Evolutionary conservation across 768 basidiomycete genomes (phyloP).

Genomic region (Rhizopogon sp.): DNA sequence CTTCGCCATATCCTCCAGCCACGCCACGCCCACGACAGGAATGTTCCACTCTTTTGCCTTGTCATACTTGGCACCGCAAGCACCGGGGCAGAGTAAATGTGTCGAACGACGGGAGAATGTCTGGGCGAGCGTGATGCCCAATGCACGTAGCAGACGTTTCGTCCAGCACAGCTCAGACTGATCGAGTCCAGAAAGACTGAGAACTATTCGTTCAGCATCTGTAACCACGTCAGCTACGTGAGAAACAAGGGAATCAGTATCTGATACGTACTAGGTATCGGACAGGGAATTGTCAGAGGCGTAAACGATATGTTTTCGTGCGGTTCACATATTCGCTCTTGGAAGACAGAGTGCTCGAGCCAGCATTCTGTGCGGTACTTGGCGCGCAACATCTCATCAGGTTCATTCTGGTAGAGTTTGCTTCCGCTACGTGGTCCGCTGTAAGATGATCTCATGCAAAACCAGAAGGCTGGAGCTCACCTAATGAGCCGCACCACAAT

Average conservation of each 20-base stretch:
- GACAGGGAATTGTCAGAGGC: constrained; percentile 56
- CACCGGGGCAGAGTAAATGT: constrained; percentile 75
- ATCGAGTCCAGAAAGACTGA: constrained; percentile 77
- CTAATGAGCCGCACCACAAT: constrained; percentile 72
- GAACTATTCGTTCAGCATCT: constrained; percentile 52
- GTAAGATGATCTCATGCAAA: background rate
- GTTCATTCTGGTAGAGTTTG: constrained; percentile 56
- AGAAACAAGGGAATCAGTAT: background rate
- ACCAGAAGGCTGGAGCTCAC: constrained; percentile 30
- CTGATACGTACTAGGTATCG: constrained; percentile 49
- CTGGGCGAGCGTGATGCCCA: constrained; percentile 54
- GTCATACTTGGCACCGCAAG: constrained; percentile 66
- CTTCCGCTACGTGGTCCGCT: constrained; percentile 49
- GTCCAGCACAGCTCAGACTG: constrained; percentile 64
- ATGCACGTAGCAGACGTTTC: constrained; percentile 57
- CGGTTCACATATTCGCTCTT: constrained; percentile 62
- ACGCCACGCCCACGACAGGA: constrained; percentile 64
- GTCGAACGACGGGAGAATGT: constrained; percentile 68
- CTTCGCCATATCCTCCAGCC: constrained; percentile 59
- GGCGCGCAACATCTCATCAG: constrained; percentile 35
- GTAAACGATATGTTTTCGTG: constrained; percentile 67
- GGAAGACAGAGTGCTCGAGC: constrained; percentile 82
- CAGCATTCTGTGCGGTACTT: constrained; percentile 90
- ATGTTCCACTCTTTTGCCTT: constrained; percentile 79
- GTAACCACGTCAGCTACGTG: background rate